These are phyloP conservation scores for Mesotaenium endlicherianum DNA, from an alignment of 139 green algal genomes.

Conservation along the genomic window DNA sequence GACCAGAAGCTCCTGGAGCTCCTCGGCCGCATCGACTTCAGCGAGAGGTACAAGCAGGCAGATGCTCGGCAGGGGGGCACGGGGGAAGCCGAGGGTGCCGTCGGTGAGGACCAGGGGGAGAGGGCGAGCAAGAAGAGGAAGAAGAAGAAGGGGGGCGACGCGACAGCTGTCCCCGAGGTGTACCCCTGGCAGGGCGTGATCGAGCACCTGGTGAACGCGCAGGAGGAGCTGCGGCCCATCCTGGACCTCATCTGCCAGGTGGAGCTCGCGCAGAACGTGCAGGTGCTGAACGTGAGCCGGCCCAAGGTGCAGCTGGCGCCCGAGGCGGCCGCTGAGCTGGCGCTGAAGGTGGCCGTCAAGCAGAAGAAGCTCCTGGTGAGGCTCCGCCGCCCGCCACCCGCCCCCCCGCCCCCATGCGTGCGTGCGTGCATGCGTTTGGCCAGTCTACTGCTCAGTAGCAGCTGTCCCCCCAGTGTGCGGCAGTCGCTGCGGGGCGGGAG, in stretches of 20 bases:
- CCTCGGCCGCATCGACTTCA: not conserved
- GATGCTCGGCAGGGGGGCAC: too few species aligned
- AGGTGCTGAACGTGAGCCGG: not conserved
- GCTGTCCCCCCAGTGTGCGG: too few species aligned
- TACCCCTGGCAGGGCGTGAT: not conserved
- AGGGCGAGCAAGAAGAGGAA: not conserved
- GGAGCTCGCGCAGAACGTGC: not conserved
- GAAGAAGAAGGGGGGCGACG: not conserved
- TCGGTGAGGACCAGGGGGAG: not conserved
- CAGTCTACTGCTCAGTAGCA: too few species aligned
- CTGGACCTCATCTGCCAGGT: not conserved
- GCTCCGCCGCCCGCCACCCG: too few species aligned
- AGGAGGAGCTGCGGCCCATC: constrained; percentile 19
- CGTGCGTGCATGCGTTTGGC: too few species aligned
- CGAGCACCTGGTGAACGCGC: not conserved
- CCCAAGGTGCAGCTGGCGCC: not conserved
- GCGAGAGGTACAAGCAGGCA: too few species aligned
- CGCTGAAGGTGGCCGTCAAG: not conserved
- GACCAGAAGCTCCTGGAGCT: constrained; percentile 12
- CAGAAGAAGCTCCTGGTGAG: not conserved
- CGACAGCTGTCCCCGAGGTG: too few species aligned
- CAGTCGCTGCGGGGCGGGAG: too few species aligned
- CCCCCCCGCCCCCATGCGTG: too few species aligned
- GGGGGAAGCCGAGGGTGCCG: not conserved
- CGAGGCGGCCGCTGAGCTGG: not conserved